These are phyloP conservation scores for Blastobotrys muscicola DNA, from an alignment of 805 yeast genomes.

Conservation along the genomic window DNA sequence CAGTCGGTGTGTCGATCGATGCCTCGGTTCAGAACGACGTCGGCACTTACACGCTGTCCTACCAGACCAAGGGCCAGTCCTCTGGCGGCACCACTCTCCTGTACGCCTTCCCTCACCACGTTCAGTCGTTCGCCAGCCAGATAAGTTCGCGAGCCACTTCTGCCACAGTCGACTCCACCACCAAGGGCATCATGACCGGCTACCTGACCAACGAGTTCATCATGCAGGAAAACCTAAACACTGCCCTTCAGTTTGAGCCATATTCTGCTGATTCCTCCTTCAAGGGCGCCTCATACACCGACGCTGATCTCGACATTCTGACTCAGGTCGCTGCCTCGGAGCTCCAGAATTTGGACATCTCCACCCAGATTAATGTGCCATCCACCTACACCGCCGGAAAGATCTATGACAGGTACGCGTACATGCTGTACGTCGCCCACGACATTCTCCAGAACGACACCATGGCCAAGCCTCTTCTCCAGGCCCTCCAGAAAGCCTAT, in stretches of 20 bases:
- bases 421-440: conserved; percentile 64
- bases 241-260: conserved; percentile 44
- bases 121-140: conserved; percentile 32
- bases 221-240: conserved; percentile 32
- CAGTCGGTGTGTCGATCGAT: conserved; percentile 37
- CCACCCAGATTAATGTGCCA: conserved; percentile 52
- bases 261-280: conserved; percentile 37
- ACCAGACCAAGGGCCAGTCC: conserved; percentile 43
- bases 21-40: conserved; percentile 41
- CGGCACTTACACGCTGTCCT: conserved; percentile 41
- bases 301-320: conserved; percentile 33
- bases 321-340: conserved; percentile 44
- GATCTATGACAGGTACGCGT: conserved; percentile 80
- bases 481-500: conserved; percentile 56
- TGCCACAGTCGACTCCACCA: conserved; percentile 36
- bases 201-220: conserved; percentile 25
- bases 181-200: conserved; percentile 34
- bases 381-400: conserved; percentile 93
- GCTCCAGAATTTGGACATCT: conserved; percentile 41
- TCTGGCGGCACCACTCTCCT: conserved; percentile 34
- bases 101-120: conserved; percentile 65
- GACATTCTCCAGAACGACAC: conserved; percentile 49
- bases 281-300: conserved; percentile 33
- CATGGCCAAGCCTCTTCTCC: conserved; percentile 43
- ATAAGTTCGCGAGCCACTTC: conserved; percentile 27